phyloP scores from a whole-genome alignment of 2,329 filamentous ascomycete species.

The Aspergillus hortae region DNA sequence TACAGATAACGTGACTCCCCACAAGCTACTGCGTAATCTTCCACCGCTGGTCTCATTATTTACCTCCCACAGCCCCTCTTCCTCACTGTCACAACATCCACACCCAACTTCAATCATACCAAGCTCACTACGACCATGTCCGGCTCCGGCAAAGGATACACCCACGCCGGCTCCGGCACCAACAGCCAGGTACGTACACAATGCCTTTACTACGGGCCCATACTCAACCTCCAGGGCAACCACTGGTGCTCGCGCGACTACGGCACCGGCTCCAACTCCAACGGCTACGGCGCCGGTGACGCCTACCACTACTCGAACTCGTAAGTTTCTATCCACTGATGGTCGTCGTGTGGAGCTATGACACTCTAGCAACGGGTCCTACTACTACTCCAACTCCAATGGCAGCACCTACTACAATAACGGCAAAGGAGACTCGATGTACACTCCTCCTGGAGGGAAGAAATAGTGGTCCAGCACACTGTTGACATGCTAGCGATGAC shows the following conservation, averaged over 20 bases:
- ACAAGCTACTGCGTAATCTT: too few relatives aligned
- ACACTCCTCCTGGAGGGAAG: constrained; percentile 55
- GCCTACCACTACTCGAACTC: constrained; percentile 62
- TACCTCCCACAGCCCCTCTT: too few relatives aligned
- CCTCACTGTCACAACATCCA: too few relatives aligned
- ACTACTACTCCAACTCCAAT: constrained; percentile 70
- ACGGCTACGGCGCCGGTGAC: constrained; percentile 35
- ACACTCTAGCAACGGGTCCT: constrained; percentile 56
- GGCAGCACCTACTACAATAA: constrained; percentile 67
- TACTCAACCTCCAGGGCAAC: constrained; percentile 54
- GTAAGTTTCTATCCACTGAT: constrained; percentile 33
- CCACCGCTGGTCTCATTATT: too few relatives aligned
- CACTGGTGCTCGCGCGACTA: constrained; percentile 66
- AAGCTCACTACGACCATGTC: constrained; percentile 11
- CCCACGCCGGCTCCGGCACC: constrained; percentile 50
- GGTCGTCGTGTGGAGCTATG: not conserved
- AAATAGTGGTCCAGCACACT: constrained; percentile 3
- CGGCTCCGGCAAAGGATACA: constrained; percentile 30
- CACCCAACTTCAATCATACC: not conserved
- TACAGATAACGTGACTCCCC: too few relatives aligned
- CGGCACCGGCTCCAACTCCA: constrained; percentile 55
- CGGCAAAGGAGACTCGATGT: constrained; percentile 56
- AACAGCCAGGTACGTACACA: constrained; percentile 57
- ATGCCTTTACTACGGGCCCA: not conserved
- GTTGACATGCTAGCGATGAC: too few relatives aligned